Conservation (phyloP, 257 asterid species). For the Datura wrightii region DNA sequence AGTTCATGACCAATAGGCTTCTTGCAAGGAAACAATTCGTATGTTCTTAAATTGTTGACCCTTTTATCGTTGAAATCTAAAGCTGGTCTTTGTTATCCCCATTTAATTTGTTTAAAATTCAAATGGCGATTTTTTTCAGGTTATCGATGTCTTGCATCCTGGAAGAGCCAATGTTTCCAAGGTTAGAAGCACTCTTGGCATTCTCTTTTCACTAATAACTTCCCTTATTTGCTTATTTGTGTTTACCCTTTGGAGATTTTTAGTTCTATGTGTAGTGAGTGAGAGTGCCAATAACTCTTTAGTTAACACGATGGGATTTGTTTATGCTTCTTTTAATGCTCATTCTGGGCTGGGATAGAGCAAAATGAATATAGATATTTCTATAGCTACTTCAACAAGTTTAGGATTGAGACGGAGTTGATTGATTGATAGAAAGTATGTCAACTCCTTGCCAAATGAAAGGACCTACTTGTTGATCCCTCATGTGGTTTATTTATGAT, state of each 20-base stretch:
- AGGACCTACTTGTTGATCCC: background rate
- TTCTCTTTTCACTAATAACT: background rate
- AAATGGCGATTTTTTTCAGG: conserved; percentile 37
- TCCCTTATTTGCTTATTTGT: background rate
- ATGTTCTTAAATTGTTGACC: conserved; percentile 1
- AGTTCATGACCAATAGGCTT: conserved; percentile 89
- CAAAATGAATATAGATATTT: background rate
- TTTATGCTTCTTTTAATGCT: background rate
- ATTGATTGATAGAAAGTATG: background rate
- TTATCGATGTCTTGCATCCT: conserved; percentile 90
- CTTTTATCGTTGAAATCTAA: background rate
- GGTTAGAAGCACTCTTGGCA: conserved; percentile 44
- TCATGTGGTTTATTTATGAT: background rate
- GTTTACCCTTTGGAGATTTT: background rate
- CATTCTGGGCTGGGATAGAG: background rate
- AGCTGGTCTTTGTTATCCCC: background rate
- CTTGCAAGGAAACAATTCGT: conserved; percentile 91
- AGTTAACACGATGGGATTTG: background rate
- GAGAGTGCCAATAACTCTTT: background rate
- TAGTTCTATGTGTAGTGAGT: background rate
- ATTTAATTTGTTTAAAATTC: background rate
- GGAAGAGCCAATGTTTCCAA: conserved; percentile 90
- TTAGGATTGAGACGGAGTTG: background rate
- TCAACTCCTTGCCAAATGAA: background rate
- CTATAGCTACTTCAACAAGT: background rate